Evolutionary conservation across 2,329 filamentous ascomycete species (phyloP).

Genomic region (Aspergillus fructus): DNA sequence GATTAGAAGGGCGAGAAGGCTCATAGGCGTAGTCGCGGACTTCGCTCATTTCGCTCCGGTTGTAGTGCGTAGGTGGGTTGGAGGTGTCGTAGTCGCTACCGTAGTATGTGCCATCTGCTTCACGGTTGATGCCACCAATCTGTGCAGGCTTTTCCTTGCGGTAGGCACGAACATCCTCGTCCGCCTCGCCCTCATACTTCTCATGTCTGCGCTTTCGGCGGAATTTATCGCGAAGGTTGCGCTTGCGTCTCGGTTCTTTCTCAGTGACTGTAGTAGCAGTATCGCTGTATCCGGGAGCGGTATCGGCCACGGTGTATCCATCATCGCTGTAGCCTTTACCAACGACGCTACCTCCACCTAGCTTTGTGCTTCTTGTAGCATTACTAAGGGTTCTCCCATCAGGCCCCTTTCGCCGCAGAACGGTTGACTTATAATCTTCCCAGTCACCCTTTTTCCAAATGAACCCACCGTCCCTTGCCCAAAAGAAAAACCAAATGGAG

Average conservation of each 20-base stretch:
- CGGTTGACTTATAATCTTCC: constrained; percentile 98
- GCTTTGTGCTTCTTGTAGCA: constrained; percentile 75
- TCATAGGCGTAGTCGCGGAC: constrained; percentile 42
- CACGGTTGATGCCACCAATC: constrained; percentile 84
- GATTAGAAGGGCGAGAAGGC: constrained; percentile 19
- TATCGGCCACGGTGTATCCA: constrained; percentile 50
- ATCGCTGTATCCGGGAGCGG: constrained; percentile 35
- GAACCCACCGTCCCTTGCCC: constrained; percentile 95
- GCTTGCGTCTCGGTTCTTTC: constrained; percentile 30
- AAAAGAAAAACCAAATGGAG: constrained; percentile 97
- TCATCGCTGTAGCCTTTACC: constrained; percentile 65
- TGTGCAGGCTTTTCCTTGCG: constrained; percentile 81
- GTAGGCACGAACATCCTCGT: constrained; percentile 75
- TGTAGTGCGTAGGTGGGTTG: constrained; percentile 56
- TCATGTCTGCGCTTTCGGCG: constrained; percentile 43
- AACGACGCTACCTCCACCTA: constrained; percentile 82
- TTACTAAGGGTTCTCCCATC: constrained; percentile 83
- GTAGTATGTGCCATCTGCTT: constrained; percentile 79
- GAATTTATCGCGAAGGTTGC: constrained; percentile 41
- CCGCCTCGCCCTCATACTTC: constrained; percentile 61
- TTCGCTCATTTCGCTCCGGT: constrained; percentile 51
- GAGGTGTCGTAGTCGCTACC: constrained; percentile 70
- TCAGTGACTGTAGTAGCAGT: constrained; percentile 44
- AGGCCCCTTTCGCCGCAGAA: constrained; percentile 81
- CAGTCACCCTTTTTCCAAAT: constrained; percentile 82